Evolutionary conservation across 345 rosid species (phyloP), one percentile per base, ranked within the genome.

Genomic region (Acer campestre): DNA sequence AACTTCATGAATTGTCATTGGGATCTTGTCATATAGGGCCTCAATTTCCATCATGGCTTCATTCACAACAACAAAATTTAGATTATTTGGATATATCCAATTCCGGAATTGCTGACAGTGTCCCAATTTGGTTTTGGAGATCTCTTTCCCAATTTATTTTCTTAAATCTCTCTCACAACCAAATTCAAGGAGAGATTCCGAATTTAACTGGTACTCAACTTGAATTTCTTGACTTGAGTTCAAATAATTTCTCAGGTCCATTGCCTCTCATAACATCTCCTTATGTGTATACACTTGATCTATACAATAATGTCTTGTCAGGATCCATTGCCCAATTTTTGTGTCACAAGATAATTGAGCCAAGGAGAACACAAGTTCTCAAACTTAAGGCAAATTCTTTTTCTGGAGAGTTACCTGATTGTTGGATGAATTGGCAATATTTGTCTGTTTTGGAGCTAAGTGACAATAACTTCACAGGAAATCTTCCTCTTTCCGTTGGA

Each of bases 11-110:
- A 18, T 18, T 6, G 11, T 16, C 82, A 27, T 25, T 86, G 23
- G 10, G 56, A 0, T 81, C 83, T n/a, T 77, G 82, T 70, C 63
- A 53, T 23, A 6, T 58, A 58, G 87, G 87, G 25, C 17, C n/a
- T 1, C 38, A 35, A 7, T 82, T 86, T 27, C 89, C 85, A 0
- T 6, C n/a, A 0, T 86, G 86, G 89, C 55, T 86, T 67, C 77
- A 7, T 51, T 18, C 67, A 44, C 85, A 79, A 16, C 71, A 11
- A 0, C 68, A 11, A 0, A 20, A 42, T 1, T 53, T 56, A 20
- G 2, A 3, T 6, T 44, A n/a, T 6, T 73, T 86, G 18, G 84
- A 86, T 64, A 59, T 84, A 29, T 81, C 86, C 0, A 18, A 48
- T 17, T 38, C 84, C 9, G 73, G 49, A 16, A 79, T 86, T 67